Percentiles rank a stretch among this genome's conserved stretches.
phyloP scores from a whole-genome alignment of 177 flowering plant genomes.

The Viscum album region DNA sequence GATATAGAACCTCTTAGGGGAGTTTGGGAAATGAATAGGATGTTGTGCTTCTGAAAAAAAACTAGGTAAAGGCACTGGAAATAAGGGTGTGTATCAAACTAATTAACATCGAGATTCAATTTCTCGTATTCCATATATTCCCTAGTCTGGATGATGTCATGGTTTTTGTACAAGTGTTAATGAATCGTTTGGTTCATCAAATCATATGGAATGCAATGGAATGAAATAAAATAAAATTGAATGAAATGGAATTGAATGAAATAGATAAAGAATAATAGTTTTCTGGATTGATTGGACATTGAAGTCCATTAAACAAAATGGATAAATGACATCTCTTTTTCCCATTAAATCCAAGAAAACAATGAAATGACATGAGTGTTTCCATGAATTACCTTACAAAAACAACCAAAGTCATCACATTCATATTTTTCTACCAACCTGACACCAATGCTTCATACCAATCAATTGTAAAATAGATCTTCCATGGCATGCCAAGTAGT shows the following conservation, averaged over 20 bases:
- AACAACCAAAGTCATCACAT: too few species aligned
- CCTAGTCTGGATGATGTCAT: not conserved
- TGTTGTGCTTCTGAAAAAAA: not conserved
- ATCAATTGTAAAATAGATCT: not conserved
- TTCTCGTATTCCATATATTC: not conserved
- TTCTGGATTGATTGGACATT: too few species aligned
- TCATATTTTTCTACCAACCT: not conserved
- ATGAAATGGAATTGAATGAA: too few species aligned
- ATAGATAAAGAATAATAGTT: too few species aligned
- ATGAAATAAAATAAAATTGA: too few species aligned
- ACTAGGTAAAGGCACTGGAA: not conserved
- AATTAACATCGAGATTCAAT: not conserved
- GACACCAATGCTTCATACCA: not conserved
- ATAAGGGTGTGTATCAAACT: not conserved
- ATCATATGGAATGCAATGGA: too few species aligned
- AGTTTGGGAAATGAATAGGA: not conserved
- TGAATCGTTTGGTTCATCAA: too few species aligned
- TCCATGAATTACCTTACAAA: too few species aligned
- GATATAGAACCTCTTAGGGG: not conserved
- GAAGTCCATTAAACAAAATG: too few species aligned
- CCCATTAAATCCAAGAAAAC: too few species aligned
- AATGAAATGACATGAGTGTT: too few species aligned
- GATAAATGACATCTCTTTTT: too few species aligned
- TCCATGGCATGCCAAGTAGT: slow-evolving; percentile 3
- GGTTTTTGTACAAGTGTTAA: not conserved